Percentiles rank a stretch among this genome's conserved stretches.
Conservation (phyloP, 108 stramenopile species). For the Nitzschia palea region DNA sequence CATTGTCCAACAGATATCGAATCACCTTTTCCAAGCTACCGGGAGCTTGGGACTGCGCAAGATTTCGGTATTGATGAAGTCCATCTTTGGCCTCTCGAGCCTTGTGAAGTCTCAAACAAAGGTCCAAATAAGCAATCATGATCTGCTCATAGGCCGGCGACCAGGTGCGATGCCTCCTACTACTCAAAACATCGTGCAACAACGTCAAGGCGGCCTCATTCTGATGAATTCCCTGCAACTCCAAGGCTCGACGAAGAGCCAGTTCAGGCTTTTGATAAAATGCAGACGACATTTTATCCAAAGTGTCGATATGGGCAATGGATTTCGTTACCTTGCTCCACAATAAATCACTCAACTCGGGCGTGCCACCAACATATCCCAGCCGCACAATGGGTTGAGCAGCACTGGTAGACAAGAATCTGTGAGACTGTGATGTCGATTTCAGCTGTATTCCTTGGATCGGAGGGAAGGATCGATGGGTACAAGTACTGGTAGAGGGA, state of each 20-base stretch:
- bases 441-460: no score
- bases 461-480: no score
- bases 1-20: constrained; percentile 81
- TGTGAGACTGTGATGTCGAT: no score
- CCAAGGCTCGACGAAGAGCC: constrained; percentile 70
- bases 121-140: constrained; percentile 89
- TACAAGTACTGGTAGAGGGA: no score
- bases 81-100: constrained; percentile 96
- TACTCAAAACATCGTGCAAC: constrained; percentile 78
- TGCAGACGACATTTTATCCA: constrained; percentile 21
- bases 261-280: constrained; percentile 73
- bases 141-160: constrained; percentile 93
- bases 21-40: constrained; percentile 94
- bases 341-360: no score
- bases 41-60: constrained; percentile 91
- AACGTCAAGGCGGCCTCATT: constrained; percentile 61
- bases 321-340: no score
- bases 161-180: constrained; percentile 91
- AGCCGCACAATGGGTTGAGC: no score
- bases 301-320: no score
- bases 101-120: constrained; percentile 88
- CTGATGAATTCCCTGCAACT: constrained; percentile 67
- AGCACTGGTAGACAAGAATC: neutral
- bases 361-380: no score
- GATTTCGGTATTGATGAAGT: constrained; percentile 96